A percentile compares a stretch with the other conserved stretches of the same genome.
Evolutionary conservation across 371 early-diverging fungal species (phyloP).

Genomic region (Mucor irregularis): DNA sequence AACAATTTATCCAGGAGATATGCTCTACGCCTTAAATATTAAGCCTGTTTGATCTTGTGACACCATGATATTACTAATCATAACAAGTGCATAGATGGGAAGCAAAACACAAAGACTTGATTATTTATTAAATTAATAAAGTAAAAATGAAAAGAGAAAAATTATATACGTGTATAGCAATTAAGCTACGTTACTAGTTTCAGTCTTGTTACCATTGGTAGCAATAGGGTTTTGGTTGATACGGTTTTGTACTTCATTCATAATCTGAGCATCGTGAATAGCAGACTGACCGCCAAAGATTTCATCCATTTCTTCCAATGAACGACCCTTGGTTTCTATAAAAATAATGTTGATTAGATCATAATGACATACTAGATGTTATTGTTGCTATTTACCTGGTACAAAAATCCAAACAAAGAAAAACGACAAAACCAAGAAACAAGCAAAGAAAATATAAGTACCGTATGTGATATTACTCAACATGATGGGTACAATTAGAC

Average conservation of each 20-base stretch:
- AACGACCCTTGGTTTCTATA: constrained; percentile 47
- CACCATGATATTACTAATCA: too few relatives aligned
- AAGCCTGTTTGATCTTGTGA: too few relatives aligned
- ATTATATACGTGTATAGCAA: too few relatives aligned
- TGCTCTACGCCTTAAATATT: too few relatives aligned
- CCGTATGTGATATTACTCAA: constrained; percentile 62
- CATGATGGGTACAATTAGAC: constrained; percentile 61
- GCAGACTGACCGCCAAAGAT: constrained; percentile 45
- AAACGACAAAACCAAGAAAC: constrained; percentile 36
- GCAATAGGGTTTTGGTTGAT: constrained; percentile 6
- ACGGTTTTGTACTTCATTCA: constrained; percentile 19
- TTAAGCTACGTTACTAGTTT: too few relatives aligned
- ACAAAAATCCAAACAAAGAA: constrained; percentile 39
- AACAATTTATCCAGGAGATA: too few relatives aligned
- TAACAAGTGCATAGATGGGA: too few relatives aligned
- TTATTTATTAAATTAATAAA: too few relatives aligned
- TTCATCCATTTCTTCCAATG: constrained; percentile 56
- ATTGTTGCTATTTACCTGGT: constrained; percentile 16
- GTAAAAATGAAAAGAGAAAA: too few relatives aligned
- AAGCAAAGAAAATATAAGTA: constrained; percentile 59
- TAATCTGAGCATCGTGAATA: constrained; percentile 26
- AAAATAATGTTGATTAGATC: neutral
- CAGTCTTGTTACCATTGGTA: too few relatives aligned
- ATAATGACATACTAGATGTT: too few relatives aligned
- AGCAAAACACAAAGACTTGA: too few relatives aligned